Percentiles rank a stretch among this genome's conserved stretches.
Evolutionary conservation across 805 yeast species (phyloP).

Genomic region (Teunomyces cretensis): DNA sequence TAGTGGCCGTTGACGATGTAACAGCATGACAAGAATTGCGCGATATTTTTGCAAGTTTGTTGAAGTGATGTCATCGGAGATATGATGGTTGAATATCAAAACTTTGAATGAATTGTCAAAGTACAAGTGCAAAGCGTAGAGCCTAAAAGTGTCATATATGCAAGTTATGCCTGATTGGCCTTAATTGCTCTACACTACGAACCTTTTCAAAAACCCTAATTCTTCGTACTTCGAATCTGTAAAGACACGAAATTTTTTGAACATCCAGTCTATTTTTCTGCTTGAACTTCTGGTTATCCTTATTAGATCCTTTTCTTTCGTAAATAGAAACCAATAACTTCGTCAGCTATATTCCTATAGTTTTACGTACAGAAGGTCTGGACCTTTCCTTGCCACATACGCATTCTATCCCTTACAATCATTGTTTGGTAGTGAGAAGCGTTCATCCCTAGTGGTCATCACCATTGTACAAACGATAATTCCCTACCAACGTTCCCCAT

Average conservation of each 20-base stretch:
- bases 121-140: too few relatives aligned
- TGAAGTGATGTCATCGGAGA: background rate
- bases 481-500: background rate
- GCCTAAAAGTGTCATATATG: too few relatives aligned
- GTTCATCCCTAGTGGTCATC: background rate
- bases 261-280: background rate
- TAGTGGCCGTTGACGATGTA: too few relatives aligned
- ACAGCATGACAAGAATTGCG: slow-evolving; percentile 2
- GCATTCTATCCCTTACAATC: background rate
- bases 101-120: background rate
- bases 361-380: background rate
- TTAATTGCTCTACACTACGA: too few relatives aligned
- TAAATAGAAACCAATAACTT: background rate
- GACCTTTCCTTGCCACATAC: slow-evolving; percentile 1
- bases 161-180: too few relatives aligned
- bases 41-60: background rate
- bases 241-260: background rate
- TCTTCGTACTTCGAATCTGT: background rate
- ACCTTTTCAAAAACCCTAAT: background rate
- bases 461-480: background rate
- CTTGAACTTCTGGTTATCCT: background rate
- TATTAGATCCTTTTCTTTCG: background rate
- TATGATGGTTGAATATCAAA: background rate
- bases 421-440: slow-evolving; percentile 1
- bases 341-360: background rate